Evolutionary conservation across 768 basidiomycete species (phyloP), one percentile per base, ranked within the genome.

Genomic region (Termitomyces eurrhizus): DNA sequence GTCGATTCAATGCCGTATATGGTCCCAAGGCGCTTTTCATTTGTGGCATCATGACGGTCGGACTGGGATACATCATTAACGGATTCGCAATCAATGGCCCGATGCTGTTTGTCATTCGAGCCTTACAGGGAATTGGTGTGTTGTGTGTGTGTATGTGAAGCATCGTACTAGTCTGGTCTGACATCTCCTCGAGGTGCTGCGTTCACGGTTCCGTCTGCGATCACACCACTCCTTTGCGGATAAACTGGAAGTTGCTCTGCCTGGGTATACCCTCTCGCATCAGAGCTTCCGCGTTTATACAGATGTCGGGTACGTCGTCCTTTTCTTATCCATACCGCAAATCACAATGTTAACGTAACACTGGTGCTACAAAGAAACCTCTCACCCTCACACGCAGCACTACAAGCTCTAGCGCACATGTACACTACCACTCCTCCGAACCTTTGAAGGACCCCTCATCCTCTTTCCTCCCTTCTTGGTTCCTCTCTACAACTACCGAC

Each of bases 351-450:
- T 37, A 36, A 57, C 42, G 8, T 9, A 35, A 18, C 35, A 57
- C 21, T 3, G 21, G 7, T 9, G 8, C 33, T 52, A 56, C 56
- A 14, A 65, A 78, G 83, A 52, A 71, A 68, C 57, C 69, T 83
- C 18, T 67, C 75, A 0, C 69, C 75, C 16, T 68, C 81, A 29
- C 72, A 77, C 11, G 80, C 82, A 0, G 70, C 82, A 2, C 74
- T 93, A 0, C 89, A 97, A 64, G 83, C 97, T 8, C 81, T 98
- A 4, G 90, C 92, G 0, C 92, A 95, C 67, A 83, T 98, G 26
- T 98, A 98, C 70, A 91, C 83, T 4, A 84, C 46, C 88, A 93
- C 7, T 90, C 92, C 0, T 78, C 74, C 9, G 70, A 86, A 0
- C 70, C 96, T 2, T 98, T 95, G 95, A 98, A 95, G 76, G 85